Evolutionary conservation across 805 yeast species (phyloP), one percentile per base, ranked within the genome.

Genomic region (Yarrowia sp.): DNA sequence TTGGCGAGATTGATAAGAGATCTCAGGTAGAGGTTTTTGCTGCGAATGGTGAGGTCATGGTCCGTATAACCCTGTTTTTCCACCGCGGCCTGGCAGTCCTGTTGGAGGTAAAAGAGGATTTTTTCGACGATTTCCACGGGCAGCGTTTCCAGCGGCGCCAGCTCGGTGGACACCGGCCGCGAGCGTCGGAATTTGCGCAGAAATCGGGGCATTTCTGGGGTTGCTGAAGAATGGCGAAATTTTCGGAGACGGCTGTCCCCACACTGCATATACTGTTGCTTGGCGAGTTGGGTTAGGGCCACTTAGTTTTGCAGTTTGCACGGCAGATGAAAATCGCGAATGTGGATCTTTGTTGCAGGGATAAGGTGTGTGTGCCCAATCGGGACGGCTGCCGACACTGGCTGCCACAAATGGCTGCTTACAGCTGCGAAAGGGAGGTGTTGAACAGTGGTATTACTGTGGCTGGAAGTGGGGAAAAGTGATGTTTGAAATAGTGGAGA

Each of bases 41-140:
- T 47, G 10, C 38, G 19, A 8, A 47, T 47, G n/a, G 65, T 33
- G 42, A 58, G 52, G 12, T 58, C 65, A n/a, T 58, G 43, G 65
- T 58, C 52, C 3, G 65, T 33, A 42, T 44, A 58, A 1, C 52
- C 55, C 38, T 46, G 66, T 4, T 19, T 34, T 38, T 34, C 36
- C n/a, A 61, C 53, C 3, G 42, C 30, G 14, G 38, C n/a, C 4
- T 14, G 50, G 42, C 65, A 58, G 46, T 46, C 55, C 9, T 46
- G 30, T 10, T 61, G 53, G 17, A 61, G 55, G 15, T 61, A 47
- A 5, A 20, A 5, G 44, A 61, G 53, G 19, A 61, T 61, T 17
- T 46, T 46, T 24, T 61, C 55, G 24, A 61, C 53, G 24, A 61
- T 61, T 46, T 61, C 66, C 14, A 47, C 53, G 10, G 66, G 66